Evolutionary conservation across 495 filamentous ascomycete species (phyloP).

Genomic region (Hamigera avellanea): DNA sequence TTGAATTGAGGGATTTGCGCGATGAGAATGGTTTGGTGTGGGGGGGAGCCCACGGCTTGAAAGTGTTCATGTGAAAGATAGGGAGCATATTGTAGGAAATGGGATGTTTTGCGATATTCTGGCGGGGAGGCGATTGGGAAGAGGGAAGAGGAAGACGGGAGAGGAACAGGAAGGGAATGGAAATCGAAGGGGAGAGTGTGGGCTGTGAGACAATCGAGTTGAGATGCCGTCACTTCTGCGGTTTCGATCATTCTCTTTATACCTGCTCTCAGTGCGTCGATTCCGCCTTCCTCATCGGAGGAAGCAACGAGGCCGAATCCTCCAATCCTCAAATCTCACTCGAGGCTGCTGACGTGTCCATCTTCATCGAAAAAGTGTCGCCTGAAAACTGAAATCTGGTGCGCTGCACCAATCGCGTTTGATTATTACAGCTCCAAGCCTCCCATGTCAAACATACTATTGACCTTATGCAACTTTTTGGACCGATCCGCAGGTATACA

Average conservation of each 20-base stretch:
- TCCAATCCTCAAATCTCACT: slow-evolving; percentile 1
- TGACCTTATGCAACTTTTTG: slow-evolving; percentile 3
- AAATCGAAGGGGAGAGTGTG: not conserved
- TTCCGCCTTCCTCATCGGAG: slow-evolving; percentile 1
- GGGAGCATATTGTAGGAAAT: slow-evolving; percentile 3
- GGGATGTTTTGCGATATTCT: not conserved
- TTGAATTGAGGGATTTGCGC: not conserved
- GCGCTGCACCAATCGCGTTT: slow-evolving; percentile 1
- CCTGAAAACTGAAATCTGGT: slow-evolving; percentile 1
- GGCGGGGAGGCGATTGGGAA: not conserved
- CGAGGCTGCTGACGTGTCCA: slow-evolving; percentile 2
- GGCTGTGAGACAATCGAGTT: not conserved
- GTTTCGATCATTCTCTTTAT: not conserved
- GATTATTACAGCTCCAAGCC: slow-evolving; percentile 2
- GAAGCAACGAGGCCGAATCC: slow-evolving; percentile 1
- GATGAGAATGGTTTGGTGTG: slow-evolving; percentile 1
- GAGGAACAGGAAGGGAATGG: not conserved
- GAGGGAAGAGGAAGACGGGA: not conserved
- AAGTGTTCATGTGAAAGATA: slow-evolving; percentile 5
- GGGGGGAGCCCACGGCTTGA: slow-evolving; percentile 6
- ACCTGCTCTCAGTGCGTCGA: not conserved
- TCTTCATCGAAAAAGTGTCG: slow-evolving; percentile 1
- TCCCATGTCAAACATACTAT: slow-evolving; percentile 1
- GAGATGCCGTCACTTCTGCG: not conserved
- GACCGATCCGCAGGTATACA: slow-evolving; percentile 1